Evolutionary conservation across 140 eudicot species (phyloP).

Genomic region (Erigeron philadelphicus): DNA sequence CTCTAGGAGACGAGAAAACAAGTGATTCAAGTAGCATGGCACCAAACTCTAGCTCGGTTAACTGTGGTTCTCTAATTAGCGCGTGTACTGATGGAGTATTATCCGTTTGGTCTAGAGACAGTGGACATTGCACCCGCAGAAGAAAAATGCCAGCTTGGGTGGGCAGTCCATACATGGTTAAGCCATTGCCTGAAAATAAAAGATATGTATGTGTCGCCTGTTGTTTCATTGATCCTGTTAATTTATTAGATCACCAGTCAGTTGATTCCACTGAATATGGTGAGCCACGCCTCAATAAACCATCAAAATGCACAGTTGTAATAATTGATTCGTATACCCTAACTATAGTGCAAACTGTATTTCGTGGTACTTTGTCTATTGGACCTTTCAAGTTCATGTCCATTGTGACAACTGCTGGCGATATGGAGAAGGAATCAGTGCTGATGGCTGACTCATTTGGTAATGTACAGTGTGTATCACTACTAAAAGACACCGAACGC

Average conservation of each 20-base stretch:
- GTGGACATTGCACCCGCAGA: conserved; percentile 92
- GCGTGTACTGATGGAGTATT: conserved; percentile 96
- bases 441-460: conserved; percentile 74
- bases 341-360: conserved; percentile 71
- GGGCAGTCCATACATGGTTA: conserved; percentile 78
- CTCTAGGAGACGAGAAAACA: conserved; percentile 53
- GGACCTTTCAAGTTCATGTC: conserved; percentile 80
- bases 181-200: conserved; percentile 59
- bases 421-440: conserved; percentile 53
- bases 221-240: conserved; percentile 40
- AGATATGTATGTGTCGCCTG: conserved; percentile 89
- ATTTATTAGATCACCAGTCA: conserved; percentile 40
- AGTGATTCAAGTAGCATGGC: conserved; percentile 43
- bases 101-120: conserved; percentile 88
- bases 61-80: conserved; percentile 77
- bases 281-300: conserved; percentile 36
- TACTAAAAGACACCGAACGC: conserved; percentile 46
- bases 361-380: conserved; percentile 66
- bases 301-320: conserved; percentile 61
- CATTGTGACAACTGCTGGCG: conserved; percentile 47
- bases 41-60: conserved; percentile 42
- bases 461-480: conserved; percentile 52
- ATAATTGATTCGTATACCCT: conserved; percentile 83
- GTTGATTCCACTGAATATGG: conserved; percentile 34
- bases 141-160: conserved; percentile 97